These are phyloP conservation scores for Trichoderma breve DNA, from an alignment of 2,329 filamentous ascomycete genomes.

Conservation along the genomic window DNA sequence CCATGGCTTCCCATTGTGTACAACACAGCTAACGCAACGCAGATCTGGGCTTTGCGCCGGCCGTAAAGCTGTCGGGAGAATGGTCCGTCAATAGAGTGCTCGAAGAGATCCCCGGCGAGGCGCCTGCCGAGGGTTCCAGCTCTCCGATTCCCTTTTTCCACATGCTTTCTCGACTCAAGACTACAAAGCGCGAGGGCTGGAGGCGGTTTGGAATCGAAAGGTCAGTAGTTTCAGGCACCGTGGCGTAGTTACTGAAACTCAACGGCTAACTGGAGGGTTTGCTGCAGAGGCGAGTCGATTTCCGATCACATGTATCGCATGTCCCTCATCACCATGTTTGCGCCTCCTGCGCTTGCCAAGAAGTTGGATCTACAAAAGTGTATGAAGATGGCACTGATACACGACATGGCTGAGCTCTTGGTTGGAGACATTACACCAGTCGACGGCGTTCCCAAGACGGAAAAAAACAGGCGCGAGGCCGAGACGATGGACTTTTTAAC, in stretches of 20 bases:
- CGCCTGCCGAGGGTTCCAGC: constrained; percentile 57
- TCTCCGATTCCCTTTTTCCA: constrained; percentile 93
- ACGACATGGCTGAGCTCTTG: constrained; percentile 95
- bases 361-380: constrained; percentile 77
- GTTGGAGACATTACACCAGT: constrained; percentile 97
- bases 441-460: constrained; percentile 77
- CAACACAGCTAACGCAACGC: neutral
- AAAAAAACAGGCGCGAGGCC: constrained; percentile 85
- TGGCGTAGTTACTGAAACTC: neutral
- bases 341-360: constrained; percentile 68
- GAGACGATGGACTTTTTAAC: constrained; percentile 92
- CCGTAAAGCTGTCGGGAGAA: constrained; percentile 42
- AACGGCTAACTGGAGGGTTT: neutral
- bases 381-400: constrained; percentile 91
- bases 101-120: constrained; percentile 54
- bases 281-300: constrained; percentile 75
- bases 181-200: constrained; percentile 95
- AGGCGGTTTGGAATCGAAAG: constrained; percentile 74
- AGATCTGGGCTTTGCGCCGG: constrained; percentile 36
- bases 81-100: constrained; percentile 65
- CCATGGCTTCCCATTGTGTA: neutral
- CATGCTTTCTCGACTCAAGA: constrained; percentile 89
- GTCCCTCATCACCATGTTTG: constrained; percentile 92
- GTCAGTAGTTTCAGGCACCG: constrained; percentile 34
- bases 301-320: constrained; percentile 99